Evolutionary conservation across 108 stramenopile genomes (phyloP), one percentile per base, ranked within the genome.

Genomic region (Cyclotella kingstonii): DNA sequence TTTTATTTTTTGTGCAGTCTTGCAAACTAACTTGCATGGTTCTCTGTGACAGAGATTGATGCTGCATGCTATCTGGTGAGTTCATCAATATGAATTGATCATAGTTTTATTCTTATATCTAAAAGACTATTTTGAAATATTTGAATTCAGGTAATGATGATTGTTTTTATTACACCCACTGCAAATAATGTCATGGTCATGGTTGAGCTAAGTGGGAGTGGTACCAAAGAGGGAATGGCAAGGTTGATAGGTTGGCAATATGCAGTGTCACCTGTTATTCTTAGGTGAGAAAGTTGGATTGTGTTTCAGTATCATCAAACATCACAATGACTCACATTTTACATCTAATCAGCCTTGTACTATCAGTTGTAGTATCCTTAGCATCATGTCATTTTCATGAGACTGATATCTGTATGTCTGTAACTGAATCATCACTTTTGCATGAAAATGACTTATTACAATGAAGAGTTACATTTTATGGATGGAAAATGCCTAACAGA

Each of bases 121-220:
- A 9, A 11, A 9, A 36, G 6, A 6, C 36, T 9, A 9, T 36
- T 36, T 6, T 36, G 36, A 36, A 36, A 36, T 11, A 36, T 36
- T 36, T n/a, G n/a, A n/a, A n/a, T n/a, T n/a, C n/a, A n/a, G n/a
- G n/a, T n/a, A n/a, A 57, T 84, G 50, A 77, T 90, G 84, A 82
- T 94, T 60, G 93, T 94, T 12, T 87, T 87, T 67, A 79, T 89
- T 31, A 87, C 85, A 0, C 91, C 91, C 1, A 90, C 88, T 5
- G 89, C 93, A n/a, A 94, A 94, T 54, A 94, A 94, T 70, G 93
- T 94, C 17, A 94, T 94, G 93, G 84, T 94, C 12, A 94, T 94
- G 89, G 89, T 90, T 8, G 89, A 94, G 63, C 57, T 94, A 12
- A 69, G 70, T 43, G 83, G 89, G 28, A 68, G 63, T 43, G 72